Conservation (phyloP, 73 alveolate genomes). For the Urostyla sp. region DNA sequence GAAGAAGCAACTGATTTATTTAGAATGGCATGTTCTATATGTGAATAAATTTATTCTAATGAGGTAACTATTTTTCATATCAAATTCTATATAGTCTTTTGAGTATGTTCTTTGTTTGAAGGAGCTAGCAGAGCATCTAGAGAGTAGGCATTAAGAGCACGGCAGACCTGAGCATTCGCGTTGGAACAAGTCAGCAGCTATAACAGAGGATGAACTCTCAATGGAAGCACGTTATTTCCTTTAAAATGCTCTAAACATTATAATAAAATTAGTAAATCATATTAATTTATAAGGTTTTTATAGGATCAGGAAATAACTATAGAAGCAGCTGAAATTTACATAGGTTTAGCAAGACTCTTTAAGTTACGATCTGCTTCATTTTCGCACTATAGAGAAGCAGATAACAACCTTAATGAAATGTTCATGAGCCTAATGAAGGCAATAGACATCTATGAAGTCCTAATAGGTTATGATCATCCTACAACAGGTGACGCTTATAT, state of each 20-base stretch:
- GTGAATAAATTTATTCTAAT: slow-evolving; percentile 46
- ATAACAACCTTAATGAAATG: slow-evolving; percentile 35
- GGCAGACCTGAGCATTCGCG: slow-evolving; percentile 73
- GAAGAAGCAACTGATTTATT: slow-evolving; percentile 61
- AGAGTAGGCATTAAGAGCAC: slow-evolving; percentile 67
- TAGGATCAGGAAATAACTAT: slow-evolving; percentile 16
- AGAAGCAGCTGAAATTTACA: slow-evolving; percentile 56
- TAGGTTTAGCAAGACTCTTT: slow-evolving; percentile 62
- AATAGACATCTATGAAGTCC: slow-evolving; percentile 60
- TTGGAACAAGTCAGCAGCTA: slow-evolving; percentile 69
- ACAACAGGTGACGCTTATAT: slow-evolving; percentile 60
- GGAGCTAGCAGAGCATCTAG: slow-evolving; percentile 69
- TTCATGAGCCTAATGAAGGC: slow-evolving; percentile 41
- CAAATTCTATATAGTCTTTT: not conserved
- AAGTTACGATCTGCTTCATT: slow-evolving; percentile 50
- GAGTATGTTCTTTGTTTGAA: slow-evolving; percentile 45
- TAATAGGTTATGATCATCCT: slow-evolving; percentile 73
- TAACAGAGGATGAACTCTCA: slow-evolving; percentile 64
- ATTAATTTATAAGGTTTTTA: not conserved
- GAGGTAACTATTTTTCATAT: too few relatives aligned
- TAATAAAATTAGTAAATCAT: slow-evolving; percentile 21
- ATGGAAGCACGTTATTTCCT: slow-evolving; percentile 62
- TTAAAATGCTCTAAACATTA: slow-evolving; percentile 31
- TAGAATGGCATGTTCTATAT: slow-evolving; percentile 44
- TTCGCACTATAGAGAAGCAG: slow-evolving; percentile 49